These are phyloP conservation scores for Erodium maritimum DNA, from an alignment of 345 rosid species.

Conservation along the genomic window DNA sequence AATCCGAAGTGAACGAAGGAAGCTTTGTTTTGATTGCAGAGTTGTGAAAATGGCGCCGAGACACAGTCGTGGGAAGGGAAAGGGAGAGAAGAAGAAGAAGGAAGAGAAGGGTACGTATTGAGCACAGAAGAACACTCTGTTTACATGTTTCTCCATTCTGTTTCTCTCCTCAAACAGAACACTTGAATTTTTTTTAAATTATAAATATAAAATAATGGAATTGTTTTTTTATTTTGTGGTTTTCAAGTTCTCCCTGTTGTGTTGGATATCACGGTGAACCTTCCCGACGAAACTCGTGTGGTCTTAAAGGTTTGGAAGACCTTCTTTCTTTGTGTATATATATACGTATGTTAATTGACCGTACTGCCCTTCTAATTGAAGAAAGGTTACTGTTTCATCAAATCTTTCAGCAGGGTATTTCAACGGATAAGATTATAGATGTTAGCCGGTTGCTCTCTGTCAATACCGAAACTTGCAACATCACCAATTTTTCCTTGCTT, in stretches of 20 bases:
- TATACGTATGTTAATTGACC: not conserved
- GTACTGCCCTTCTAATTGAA: too few species aligned
- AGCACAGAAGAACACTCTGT: not conserved
- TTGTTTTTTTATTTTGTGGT: not conserved
- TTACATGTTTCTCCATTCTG: not conserved
- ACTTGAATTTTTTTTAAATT: not conserved
- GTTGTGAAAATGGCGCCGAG: slow-evolving; percentile 72
- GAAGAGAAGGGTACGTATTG: slow-evolving; percentile 66
- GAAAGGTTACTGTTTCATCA: too few species aligned
- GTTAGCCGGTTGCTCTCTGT: slow-evolving; percentile 75
- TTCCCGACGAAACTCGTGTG: slow-evolving; percentile 70
- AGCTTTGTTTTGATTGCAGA: slow-evolving; percentile 6
- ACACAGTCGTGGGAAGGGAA: slow-evolving; percentile 83
- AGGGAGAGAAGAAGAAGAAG: slow-evolving; percentile 94
- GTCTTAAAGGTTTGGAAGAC: slow-evolving; percentile 52
- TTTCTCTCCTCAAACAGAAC: not conserved
- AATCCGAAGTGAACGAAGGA: too few species aligned
- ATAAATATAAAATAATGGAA: too few species aligned
- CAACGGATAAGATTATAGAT: slow-evolving; percentile 92
- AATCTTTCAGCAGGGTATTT: slow-evolving; percentile 57
- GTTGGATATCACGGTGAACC: slow-evolving; percentile 67
- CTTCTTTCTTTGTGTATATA: too few species aligned
- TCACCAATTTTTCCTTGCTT: slow-evolving; percentile 65
- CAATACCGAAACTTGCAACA: slow-evolving; percentile 54
- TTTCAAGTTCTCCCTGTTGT: slow-evolving; percentile 82